Evolutionary conservation across 192 early-diverging fungal species (phyloP), one percentile per base, ranked within the genome.

Genomic region (Dimargaris verticillata): DNA sequence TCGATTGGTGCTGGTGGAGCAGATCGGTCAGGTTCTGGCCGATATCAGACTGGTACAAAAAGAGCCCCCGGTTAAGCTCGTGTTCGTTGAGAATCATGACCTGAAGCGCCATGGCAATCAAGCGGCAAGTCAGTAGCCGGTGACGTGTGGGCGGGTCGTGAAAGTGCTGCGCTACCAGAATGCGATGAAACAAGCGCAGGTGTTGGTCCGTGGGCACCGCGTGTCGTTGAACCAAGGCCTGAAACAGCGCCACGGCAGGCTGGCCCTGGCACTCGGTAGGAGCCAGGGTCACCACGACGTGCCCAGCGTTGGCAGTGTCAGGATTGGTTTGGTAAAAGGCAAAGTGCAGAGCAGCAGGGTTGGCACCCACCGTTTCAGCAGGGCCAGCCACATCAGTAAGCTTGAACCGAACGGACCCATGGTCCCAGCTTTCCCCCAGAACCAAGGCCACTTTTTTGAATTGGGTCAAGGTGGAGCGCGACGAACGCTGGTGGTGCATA

Each of bases 11-110:
- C 12, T 85, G 84, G 62, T 85, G 80, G 28, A 90, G 71, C 18
- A 90, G 59, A 54, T 88, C 85, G 2, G 89, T 86, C 12, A 95
- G 65, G 47, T 87, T 79, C 12, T 78, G 71, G 13, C 90, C 84
- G 28, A 94, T 76, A 66, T 91, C 85, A 18, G 92, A 92, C 64
- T 95, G 92, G 64, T 89, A 92, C 25, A 85, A 75, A 64, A 93
- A 87, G 25, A 96, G 72, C 59, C 80, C 82, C 59, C 79, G 85
- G 42, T 86, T 70, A 50, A 77, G 71, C 66, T 73, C 68, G 6
- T 60, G 68, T 60, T 74, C 72, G 64, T 50, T 70, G 64, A 73
- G 71, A 50, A 65, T 63, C 69, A 67, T 83, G 76, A 86, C 80
- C 70, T 88, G 80, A 11, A 92, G 80, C 24, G 84, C 74, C 44